A percentile compares a stretch with the other conserved stretches of the same genome.
Evolutionary conservation across 2,329 filamentous ascomycete species (phyloP).

Genomic region (Colletotrichum lentis): DNA sequence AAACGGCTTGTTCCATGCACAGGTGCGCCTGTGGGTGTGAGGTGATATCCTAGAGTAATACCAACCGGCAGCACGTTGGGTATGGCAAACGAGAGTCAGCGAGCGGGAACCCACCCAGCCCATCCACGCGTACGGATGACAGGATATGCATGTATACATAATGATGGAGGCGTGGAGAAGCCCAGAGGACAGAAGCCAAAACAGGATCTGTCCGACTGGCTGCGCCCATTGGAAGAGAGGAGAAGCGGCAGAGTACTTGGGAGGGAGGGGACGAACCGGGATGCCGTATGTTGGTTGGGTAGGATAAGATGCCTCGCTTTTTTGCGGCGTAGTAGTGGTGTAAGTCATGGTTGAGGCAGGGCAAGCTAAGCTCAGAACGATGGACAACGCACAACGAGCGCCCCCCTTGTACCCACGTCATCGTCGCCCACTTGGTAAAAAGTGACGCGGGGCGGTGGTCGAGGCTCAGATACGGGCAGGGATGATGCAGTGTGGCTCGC

Average conservation of each 20-base stretch:
- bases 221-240: conserved; percentile 1
- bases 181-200: conserved; percentile 14
- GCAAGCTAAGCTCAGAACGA: conserved; percentile 13
- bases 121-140: conserved; percentile 7
- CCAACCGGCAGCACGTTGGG: neutral
- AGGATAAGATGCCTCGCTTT: conserved; percentile 9
- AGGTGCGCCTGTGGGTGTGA: neutral
- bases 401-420: conserved; percentile 32
- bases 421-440: conserved; percentile 14
- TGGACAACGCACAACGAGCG: conserved; percentile 21
- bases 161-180: conserved; percentile 15
- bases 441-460: conserved; percentile 6
- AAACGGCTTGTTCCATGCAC: conserved; percentile 17
- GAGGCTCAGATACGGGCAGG: conserved; percentile 15
- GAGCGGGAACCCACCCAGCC: neutral
- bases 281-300: conserved; percentile 8
- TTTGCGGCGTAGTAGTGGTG: neutral
- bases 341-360: neutral
- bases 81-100: neutral
- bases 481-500: conserved; percentile 11
- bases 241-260: neutral
- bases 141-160: conserved; percentile 24
- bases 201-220: conserved; percentile 18
- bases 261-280: conserved; percentile 1
- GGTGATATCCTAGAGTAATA: conserved; percentile 12